A percentile compares a stretch with the other conserved stretches of the same genome.
These are phyloP conservation scores for Stachybotrys chlorohalonatus DNA, from an alignment of 2,329 filamentous ascomycete species.

Conservation along the genomic window DNA sequence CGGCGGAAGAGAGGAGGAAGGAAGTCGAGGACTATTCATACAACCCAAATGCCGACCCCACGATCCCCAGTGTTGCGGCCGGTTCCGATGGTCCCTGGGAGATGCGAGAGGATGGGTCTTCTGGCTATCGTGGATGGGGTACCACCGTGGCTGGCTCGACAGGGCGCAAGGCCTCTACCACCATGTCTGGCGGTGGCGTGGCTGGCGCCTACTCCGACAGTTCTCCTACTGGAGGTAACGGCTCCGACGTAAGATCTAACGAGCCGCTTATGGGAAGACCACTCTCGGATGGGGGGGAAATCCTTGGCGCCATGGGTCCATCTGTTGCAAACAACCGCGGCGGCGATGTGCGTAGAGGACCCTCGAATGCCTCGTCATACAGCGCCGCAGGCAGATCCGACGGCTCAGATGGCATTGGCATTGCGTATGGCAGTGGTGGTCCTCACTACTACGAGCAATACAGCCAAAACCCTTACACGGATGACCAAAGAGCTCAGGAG, in stretches of 20 bases:
- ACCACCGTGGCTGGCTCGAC: constrained; percentile 62
- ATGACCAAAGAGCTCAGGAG: constrained; percentile 33
- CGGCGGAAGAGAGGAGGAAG: constrained; percentile 82
- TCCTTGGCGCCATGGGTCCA: constrained; percentile 74
- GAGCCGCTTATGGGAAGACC: constrained; percentile 47
- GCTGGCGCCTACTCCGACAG: constrained; percentile 65
- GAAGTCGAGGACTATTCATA: constrained; percentile 97
- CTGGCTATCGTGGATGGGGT: constrained; percentile 93
- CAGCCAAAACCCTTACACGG: constrained; percentile 45
- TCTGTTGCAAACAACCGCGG: constrained; percentile 55
- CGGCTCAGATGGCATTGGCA: constrained; percentile 45
- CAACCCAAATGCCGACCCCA: constrained; percentile 94
- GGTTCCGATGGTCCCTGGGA: constrained; percentile 50
- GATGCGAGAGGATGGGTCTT: constrained; percentile 67
- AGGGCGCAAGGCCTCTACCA: constrained; percentile 80
- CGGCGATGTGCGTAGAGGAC: constrained; percentile 72
- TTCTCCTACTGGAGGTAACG: constrained; percentile 56
- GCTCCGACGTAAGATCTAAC: constrained; percentile 60
- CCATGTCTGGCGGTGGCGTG: constrained; percentile 65
- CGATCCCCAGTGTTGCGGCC: constrained; percentile 46
- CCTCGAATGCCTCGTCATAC: constrained; percentile 93
- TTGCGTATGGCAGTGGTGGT: constrained; percentile 36
- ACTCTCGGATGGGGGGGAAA: constrained; percentile 64
- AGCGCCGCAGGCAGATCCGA: constrained; percentile 72
- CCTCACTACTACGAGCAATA: constrained; percentile 50